These are phyloP conservation scores for Nicotiana noctiflora DNA, from an alignment of 257 asterid genomes.

Conservation along the genomic window DNA sequence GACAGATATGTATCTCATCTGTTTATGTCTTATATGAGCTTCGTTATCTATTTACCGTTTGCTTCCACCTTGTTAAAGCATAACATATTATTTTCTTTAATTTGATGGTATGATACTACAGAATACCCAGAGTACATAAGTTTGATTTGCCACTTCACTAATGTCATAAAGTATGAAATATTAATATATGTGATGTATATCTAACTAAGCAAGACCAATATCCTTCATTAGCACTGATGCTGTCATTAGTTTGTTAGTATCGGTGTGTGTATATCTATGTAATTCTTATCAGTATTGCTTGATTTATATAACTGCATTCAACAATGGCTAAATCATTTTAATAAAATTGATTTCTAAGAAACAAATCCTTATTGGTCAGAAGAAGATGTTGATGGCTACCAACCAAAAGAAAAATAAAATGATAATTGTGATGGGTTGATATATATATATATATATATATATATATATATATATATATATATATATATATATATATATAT, in stretches of 20 bases:
- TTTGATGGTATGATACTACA: not conserved
- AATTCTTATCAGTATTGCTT: not conserved
- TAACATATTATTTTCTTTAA: not conserved
- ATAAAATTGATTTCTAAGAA: not conserved
- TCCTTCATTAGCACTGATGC: not conserved
- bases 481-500: too few species aligned
- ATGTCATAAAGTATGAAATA: not conserved
- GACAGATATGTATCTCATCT: constrained; percentile 49
- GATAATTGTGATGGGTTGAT: not conserved
- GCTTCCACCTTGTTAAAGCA: not conserved
- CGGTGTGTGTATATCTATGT: constrained; percentile 5
- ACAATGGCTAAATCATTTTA: not conserved
- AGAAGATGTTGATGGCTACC: not conserved
- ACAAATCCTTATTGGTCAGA: not conserved
- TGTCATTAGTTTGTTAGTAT: not conserved
- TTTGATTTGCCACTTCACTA: not conserved
- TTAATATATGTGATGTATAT: not conserved
- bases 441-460: too few species aligned
- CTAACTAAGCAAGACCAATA: not conserved
- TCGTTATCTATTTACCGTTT: not conserved
- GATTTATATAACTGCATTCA: not conserved
- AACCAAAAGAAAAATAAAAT: too few species aligned
- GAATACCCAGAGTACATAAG: not conserved
- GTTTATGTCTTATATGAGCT: constrained; percentile 19
- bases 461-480: too few species aligned